Base-by-base conservation (phyloP, 2,329 filamentous ascomycete genomes). In the Aspergillus quadrilineatus region DNA sequence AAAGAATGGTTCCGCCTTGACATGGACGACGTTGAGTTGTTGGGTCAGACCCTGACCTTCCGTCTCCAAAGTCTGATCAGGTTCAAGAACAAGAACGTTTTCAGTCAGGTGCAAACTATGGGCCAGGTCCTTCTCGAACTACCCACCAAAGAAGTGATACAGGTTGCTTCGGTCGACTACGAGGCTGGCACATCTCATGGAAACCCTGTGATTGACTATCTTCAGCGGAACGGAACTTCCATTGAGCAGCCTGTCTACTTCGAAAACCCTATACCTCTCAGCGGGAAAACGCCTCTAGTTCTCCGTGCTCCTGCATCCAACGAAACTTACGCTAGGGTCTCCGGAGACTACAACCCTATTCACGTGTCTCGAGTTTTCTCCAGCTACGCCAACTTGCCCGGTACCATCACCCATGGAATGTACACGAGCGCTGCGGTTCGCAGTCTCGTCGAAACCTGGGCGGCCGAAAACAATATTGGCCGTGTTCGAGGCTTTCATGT, bases 371-470 rank as follows among this genome's bases (percentile, higher is more conserved):
- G 94, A 55, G 91, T 97, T 54, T 99, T 99, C 78, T 90, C 94
- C 32, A 91, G 86, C 77, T 99, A 97, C 69, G 95, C 94, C 72
- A 94, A 92, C 73, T 83, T 99, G 14, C 92, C 92, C 1, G 95
- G 94, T 49, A 99, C 94, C 44, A 99, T 99, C 70, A 99, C 94
- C 1, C 94, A 99, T 73, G 94, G 94, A 72, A 99, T 99, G 94
- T 99, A 97, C 82, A 95, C 93, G 1, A 97, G 93, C 75, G 94
- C 94, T 63, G 90, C 94, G 37, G 94, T 99, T 29, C 89, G 95
- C 68, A 96, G 92, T 72, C 81, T 99, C 52, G 92, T 99, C 6
- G 94, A 99, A 82, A 99, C 92, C 0, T 99, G 94, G 94, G 94
- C 95, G 51, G 94, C 93, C 0, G 95, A 99, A 80, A 99, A 99